Evolutionary conservation across 2,329 filamentous ascomycete species (phyloP), one percentile per base, ranked within the genome.

Genomic region (Tetracladium maxilliforme): DNA sequence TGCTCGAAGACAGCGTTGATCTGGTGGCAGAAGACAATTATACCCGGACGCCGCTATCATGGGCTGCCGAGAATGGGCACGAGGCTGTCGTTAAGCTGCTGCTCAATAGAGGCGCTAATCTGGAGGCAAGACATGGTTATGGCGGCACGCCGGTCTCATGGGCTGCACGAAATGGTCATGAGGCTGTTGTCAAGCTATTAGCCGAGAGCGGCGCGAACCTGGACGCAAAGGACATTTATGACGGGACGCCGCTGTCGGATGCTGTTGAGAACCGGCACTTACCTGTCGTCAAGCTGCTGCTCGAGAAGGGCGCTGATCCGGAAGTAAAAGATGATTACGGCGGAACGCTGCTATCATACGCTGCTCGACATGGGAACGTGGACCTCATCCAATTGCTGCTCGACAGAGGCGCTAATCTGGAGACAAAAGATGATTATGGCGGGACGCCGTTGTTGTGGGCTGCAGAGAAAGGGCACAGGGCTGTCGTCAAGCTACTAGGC

Each of bases 21-120:
- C 7, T 27, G n/a, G 19, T 32, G 6, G 3, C 19, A n/a, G 10
- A 19, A 31, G 30, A 38, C 6, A 36, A 28, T 4, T 30, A 47
- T 19, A 45, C 42, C 1, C 41, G 43, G 10, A 49, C 47, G 4
- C 38, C 42, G 5, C 26, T 52, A 10, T 45, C 48, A 44, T 22
- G 47, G 39, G 36, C 35, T 9, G 30, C 34, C n/a, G 21, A 21
- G 17, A 26, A 29, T 3, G 32, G 34, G n/a, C 8, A 22, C 14
- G 36, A 41, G 2, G 34, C 41, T 6, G 44, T 48, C 33, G 38
- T 43, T 6, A 34, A 44, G 8, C 12, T 17, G 4, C 24, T 37
- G 4, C 20, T 37, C 7, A 16, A 20, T 8, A 10, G 15, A 10
- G 26, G 19, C 16, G 14, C 22, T 10, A 19, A 28, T 23, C 16